Evolutionary conservation across 129 eudicot species (phyloP).

Genomic region (Centaurea solstitialis): DNA sequence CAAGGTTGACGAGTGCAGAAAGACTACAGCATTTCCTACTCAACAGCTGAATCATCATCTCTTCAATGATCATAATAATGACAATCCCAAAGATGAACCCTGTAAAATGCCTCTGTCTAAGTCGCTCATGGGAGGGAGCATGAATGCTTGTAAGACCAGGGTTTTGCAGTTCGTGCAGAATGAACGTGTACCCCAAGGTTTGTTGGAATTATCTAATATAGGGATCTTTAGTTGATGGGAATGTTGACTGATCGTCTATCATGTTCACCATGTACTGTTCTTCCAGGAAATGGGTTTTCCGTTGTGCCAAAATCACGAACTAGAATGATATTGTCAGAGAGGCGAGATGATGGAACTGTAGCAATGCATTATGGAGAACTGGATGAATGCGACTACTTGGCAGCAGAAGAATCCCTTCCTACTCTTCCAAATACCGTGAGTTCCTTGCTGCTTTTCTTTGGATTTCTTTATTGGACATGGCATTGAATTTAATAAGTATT

Average conservation of each 20-base stretch:
- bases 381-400: slow-evolving; percentile 63
- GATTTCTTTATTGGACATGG: background rate
- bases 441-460: background rate
- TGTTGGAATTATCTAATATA: slow-evolving; percentile 13
- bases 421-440: slow-evolving; percentile 92
- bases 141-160: slow-evolving; percentile 77
- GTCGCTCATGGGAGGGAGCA: slow-evolving; percentile 82
- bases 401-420: slow-evolving; percentile 84
- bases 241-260: slow-evolving; percentile 8
- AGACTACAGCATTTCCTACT: slow-evolving; percentile 37
- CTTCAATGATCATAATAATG: slow-evolving; percentile 54
- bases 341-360: slow-evolving; percentile 79
- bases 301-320: slow-evolving; percentile 55
- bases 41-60: slow-evolving; percentile 49
- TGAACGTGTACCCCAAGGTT: slow-evolving; percentile 80
- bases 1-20: slow-evolving; percentile 57
- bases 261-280: slow-evolving; percentile 13
- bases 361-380: slow-evolving; percentile 87
- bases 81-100: slow-evolving; percentile 65
- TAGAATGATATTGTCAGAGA: slow-evolving; percentile 83
- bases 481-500: background rate
- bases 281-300: slow-evolving; percentile 54
- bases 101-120: slow-evolving; percentile 78
- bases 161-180: slow-evolving; percentile 59
- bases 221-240: background rate